Evolutionary conservation across 78 protist species (phyloP), one percentile per base, ranked within the genome.

Genomic region (Dictyostelium capitatum): DNA sequence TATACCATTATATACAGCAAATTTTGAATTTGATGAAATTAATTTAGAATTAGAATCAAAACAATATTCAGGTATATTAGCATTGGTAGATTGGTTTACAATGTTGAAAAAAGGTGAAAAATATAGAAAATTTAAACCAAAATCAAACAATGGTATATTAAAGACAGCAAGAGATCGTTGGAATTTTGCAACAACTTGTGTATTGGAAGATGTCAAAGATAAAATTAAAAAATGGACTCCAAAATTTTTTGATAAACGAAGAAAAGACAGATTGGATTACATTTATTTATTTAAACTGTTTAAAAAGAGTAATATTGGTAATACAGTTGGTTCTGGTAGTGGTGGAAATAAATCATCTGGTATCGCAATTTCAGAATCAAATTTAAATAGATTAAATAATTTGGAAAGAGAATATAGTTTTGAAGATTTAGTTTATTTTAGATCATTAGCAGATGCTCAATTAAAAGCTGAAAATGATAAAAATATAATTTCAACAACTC

Each of bases 381-480:
- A 77, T 37, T 59, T 53, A 32, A 7, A 12, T 15, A 74, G 53
- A 77, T 77, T 77, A 15, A 73, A 74, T 19, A 41, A 41, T n/a
- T 12, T 87, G 6, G 93, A 87, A 51, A 87, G 17, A 77, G 78
- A 74, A 37, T 87, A 78, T 77, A 51, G 79, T 48, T 87, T 87
- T 65, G 93, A 87, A 41, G 93, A 87, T 77, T 51, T 87, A 8
- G 79, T 87, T 17, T 87, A 77, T 77, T 87, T 87, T 64, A 87
- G 93, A 77, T 87, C 93, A 12, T 50, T 87, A 23, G 93, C 93
- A 30, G 93, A 87, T 47, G 93, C 93, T 25, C 83, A 87, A 50
- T n/a, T 87, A 20, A 87, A 77, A 50, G 84, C 83, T 30, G 93
- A 87, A 12, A 84, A 87, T 25, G 10, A 15, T 17, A 8, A 7